phyloP scores from a whole-genome alignment of 768 basidiomycete species.

The Coprinopsis marcescibilis region DNA sequence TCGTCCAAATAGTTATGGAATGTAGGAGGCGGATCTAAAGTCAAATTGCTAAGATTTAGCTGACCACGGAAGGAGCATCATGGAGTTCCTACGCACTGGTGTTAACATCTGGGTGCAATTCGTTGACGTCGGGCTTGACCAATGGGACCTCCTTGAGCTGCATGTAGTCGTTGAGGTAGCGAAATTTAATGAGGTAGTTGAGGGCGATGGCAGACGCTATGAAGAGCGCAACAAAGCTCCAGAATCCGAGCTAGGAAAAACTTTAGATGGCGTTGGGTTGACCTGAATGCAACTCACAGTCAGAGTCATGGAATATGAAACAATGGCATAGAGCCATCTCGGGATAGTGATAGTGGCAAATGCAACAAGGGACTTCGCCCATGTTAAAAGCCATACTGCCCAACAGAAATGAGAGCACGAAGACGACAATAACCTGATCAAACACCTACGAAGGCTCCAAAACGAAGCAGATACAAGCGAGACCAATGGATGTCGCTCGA shows the following conservation, averaged over 20 bases:
- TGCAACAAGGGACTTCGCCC: slow-evolving; percentile 65
- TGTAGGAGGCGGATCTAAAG: slow-evolving; percentile 55
- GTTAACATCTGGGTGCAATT: slow-evolving; percentile 90
- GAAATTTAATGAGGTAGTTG: slow-evolving; percentile 83
- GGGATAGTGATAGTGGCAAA: slow-evolving; percentile 84
- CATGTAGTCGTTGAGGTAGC: slow-evolving; percentile 70
- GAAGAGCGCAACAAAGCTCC: slow-evolving; percentile 81
- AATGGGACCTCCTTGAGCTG: slow-evolving; percentile 78
- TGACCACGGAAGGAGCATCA: background rate
- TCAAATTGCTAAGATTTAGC: background rate
- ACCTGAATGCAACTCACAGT: slow-evolving; percentile 70
- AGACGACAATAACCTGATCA: background rate
- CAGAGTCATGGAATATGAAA: slow-evolving; percentile 87
- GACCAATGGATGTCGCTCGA: slow-evolving; percentile 62
- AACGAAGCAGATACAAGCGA: slow-evolving; percentile 77
- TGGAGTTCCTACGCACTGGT: slow-evolving; percentile 32
- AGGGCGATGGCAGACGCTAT: slow-evolving; percentile 56
- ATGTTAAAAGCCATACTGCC: slow-evolving; percentile 77
- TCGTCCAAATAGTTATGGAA: slow-evolving; percentile 98
- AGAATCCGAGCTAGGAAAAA: slow-evolving; percentile 71
- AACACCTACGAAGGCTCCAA: slow-evolving; percentile 71
- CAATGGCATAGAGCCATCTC: slow-evolving; percentile 64
- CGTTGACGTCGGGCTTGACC: slow-evolving; percentile 76
- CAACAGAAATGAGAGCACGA: background rate
- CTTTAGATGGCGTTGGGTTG: too few relatives aligned